These are phyloP conservation scores for Eucalyptus tenuipes DNA, from an alignment of 345 rosid species.

Conservation along the genomic window DNA sequence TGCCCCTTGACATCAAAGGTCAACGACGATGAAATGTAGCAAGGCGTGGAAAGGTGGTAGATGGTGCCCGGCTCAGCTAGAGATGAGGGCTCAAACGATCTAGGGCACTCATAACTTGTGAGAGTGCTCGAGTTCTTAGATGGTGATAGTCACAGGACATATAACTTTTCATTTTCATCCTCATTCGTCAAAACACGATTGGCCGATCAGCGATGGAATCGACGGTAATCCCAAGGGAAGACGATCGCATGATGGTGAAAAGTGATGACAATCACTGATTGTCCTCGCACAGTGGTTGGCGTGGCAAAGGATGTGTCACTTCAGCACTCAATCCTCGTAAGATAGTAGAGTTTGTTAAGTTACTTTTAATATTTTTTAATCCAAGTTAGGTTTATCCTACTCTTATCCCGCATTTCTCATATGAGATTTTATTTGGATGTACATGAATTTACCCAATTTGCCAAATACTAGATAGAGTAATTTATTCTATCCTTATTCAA, in stretches of 20 bases:
- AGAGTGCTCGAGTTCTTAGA: fast-evolving
- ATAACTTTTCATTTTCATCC: fast-evolving
- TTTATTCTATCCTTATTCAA: background rate
- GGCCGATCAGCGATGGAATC: fast-evolving
- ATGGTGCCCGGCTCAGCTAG: background rate
- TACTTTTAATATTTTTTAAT: background rate
- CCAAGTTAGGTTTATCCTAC: fast-evolving
- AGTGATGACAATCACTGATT: background rate
- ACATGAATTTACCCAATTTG: fast-evolving
- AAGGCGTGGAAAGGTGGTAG: fast-evolving
- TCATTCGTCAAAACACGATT: fast-evolving
- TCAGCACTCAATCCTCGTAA: fast-evolving
- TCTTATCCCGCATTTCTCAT: fast-evolving
- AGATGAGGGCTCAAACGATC: background rate
- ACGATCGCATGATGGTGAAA: fast-evolving
- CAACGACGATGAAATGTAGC: background rate
- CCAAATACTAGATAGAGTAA: background rate
- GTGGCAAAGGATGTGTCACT: fast-evolving
- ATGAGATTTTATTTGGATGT: background rate
- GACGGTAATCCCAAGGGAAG: fast-evolving
- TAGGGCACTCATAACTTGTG: fast-evolving
- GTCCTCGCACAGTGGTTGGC: fast-evolving
- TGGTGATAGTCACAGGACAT: fast-evolving
- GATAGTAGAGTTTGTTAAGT: background rate
- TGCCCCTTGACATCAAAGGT: background rate